Conservation (phyloP, 192 early-diverging fungal species). For the Obelidium mucronatum region DNA sequence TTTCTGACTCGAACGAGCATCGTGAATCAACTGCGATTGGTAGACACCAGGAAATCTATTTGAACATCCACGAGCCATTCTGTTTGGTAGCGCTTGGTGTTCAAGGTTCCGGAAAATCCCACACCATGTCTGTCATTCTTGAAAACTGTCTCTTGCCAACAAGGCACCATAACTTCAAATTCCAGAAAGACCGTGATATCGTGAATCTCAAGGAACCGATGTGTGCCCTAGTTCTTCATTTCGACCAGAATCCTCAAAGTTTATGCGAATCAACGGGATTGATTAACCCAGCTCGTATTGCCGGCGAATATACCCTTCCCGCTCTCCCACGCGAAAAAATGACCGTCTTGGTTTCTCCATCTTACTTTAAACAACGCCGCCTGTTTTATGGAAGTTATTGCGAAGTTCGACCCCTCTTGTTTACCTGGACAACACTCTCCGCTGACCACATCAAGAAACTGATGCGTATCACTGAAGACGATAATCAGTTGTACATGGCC, state of each 20-base stretch:
- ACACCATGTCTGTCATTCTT: slow-evolving; percentile 39
- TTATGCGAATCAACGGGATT: slow-evolving; percentile 16
- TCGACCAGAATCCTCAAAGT: slow-evolving; percentile 15
- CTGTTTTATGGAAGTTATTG: slow-evolving; percentile 39
- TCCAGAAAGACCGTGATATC: not conserved
- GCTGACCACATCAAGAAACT: slow-evolving; percentile 42
- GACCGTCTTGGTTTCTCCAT: slow-evolving; percentile 42
- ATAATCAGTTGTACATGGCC: slow-evolving; percentile 46
- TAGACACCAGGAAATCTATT: slow-evolving; percentile 16
- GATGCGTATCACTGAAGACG: slow-evolving; percentile 42
- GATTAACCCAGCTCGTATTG: not conserved
- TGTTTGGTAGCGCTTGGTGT: slow-evolving; percentile 42
- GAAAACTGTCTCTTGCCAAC: slow-evolving; percentile 38
- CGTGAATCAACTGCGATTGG: no score
- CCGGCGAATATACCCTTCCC: not conserved
- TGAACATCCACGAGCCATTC: slow-evolving; percentile 47
- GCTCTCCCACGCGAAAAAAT: slow-evolving; percentile 5
- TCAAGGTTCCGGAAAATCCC: slow-evolving; percentile 47
- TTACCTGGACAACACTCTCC: slow-evolving; percentile 38
- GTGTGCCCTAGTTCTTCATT: slow-evolving; percentile 27
- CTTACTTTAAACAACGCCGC: slow-evolving; percentile 36
- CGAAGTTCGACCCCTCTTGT: slow-evolving; percentile 40
- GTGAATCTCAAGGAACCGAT: slow-evolving; percentile 15
- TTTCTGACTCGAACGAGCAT: no score
- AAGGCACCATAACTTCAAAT: not conserved